phyloP scores from a whole-genome alignment of 768 basidiomycete genomes.

The Filobasidium wieringae region DNA sequence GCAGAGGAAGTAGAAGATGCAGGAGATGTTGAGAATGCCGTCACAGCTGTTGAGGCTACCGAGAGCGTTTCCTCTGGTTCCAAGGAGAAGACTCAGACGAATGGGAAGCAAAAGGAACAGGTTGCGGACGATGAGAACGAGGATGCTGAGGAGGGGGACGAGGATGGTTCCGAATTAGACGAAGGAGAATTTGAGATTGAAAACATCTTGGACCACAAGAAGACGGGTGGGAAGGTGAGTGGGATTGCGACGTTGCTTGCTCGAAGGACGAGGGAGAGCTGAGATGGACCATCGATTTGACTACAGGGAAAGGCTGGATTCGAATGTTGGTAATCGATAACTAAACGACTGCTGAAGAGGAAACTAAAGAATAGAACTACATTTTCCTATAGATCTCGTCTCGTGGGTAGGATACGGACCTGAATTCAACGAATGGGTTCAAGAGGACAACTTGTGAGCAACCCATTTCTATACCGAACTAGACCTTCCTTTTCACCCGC shows the following conservation, averaged over 20 bases:
- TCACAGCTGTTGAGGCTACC: not conserved
- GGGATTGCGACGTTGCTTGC: not conserved
- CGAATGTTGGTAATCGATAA: conserved; percentile 15
- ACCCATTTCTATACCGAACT: not conserved
- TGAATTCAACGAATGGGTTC: conserved; percentile 35
- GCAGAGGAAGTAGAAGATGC: no score
- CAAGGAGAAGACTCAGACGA: not conserved
- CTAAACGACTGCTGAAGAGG: not conserved
- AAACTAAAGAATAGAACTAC: not conserved
- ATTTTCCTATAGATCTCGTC: conserved; percentile 23
- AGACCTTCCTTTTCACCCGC: not conserved
- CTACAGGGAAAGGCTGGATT: conserved; percentile 16
- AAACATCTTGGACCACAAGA: conserved; percentile 18
- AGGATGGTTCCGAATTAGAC: conserved; percentile 10
- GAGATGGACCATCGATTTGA: not conserved
- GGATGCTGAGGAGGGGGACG: conserved; percentile 3
- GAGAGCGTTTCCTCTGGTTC: not conserved
- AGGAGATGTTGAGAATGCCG: not conserved
- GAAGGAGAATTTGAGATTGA: conserved; percentile 31
- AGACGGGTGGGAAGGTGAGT: conserved; percentile 11
- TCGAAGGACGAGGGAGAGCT: not conserved
- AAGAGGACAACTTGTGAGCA: conserved; percentile 33
- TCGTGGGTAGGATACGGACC: conserved; percentile 36
- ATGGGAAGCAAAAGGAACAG: not conserved
- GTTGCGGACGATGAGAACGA: not conserved